Percentiles rank a stretch among this genome's conserved stretches.
phyloP scores from a whole-genome alignment of 1,284 basidiomycete species.

The Ustilago curta region DNA sequence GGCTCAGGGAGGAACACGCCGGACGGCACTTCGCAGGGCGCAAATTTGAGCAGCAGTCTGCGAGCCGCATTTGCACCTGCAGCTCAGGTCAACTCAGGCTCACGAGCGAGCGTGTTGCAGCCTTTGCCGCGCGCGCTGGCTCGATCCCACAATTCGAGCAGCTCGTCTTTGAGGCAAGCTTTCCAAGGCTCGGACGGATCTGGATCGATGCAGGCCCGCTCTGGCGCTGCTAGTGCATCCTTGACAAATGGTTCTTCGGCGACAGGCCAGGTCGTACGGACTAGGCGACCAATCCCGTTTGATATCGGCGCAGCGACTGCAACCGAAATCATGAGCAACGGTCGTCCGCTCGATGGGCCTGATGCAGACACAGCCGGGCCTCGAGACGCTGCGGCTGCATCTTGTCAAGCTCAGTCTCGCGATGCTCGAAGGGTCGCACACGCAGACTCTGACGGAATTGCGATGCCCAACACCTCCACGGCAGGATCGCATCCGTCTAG shows the following conservation, averaged over 20 bases:
- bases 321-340: not conserved
- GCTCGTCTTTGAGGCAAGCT: conserved; percentile 39
- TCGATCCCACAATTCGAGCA: conserved; percentile 36
- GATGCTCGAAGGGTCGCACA: not conserved
- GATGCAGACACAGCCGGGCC: not conserved
- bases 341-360: not conserved
- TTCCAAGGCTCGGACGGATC: conserved; percentile 26
- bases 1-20: conserved; percentile 43
- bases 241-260: conserved; percentile 5
- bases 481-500: conserved; percentile 7
- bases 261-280: conserved; percentile 4
- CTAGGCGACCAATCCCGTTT: conserved; percentile 29
- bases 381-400: conserved; percentile 1
- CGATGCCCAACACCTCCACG: not conserved
- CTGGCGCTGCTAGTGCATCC: conserved; percentile 1
- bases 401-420: conserved; percentile 4
- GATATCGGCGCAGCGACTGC: conserved; percentile 10
- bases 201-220: conserved; percentile 18
- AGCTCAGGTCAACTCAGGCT: conserved; percentile 23
- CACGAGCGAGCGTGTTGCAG: conserved; percentile 45
- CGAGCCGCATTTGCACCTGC: conserved; percentile 39
- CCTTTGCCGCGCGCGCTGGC: conserved; percentile 30
- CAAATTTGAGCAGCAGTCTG: conserved; percentile 17
- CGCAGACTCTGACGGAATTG: not conserved
- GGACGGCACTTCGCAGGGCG: conserved; percentile 28